Percentiles rank a stretch among this genome's conserved stretches.
Conservation (phyloP, 2,329 filamentous ascomycete genomes). For the Alternaria rosae region DNA sequence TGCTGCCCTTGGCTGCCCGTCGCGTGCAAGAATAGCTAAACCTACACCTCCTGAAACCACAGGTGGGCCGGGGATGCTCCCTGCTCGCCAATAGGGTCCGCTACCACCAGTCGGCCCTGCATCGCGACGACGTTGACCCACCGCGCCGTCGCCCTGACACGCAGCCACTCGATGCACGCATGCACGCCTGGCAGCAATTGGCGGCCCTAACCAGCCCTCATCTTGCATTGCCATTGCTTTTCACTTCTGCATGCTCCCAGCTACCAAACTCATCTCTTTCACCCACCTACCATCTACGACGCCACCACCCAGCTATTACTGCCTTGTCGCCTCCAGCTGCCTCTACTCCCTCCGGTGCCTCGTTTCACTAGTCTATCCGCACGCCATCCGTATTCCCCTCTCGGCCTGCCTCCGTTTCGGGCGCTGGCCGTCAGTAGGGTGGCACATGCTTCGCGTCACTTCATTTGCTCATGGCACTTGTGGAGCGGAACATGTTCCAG, state of each 20-base stretch:
- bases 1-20: background rate
- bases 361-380: constrained; percentile 23
- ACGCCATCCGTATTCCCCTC: constrained; percentile 15
- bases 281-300: background rate
- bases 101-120: constrained; percentile 28
- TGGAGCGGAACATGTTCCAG: constrained; percentile 23
- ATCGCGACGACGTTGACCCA: constrained; percentile 28
- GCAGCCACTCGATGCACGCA: constrained; percentile 3
- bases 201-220: constrained; percentile 1
- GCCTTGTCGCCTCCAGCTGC: background rate
- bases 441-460: constrained; percentile 26
- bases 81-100: constrained; percentile 26
- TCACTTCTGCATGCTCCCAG: background rate
- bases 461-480: constrained; percentile 24
- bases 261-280: background rate
- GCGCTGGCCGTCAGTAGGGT: constrained; percentile 24
- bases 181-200: constrained; percentile 8
- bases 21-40: constrained; percentile 23
- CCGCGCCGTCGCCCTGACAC: constrained; percentile 18
- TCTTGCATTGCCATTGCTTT: constrained; percentile 2
- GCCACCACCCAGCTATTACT: background rate
- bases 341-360: constrained; percentile 11
- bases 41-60: constrained; percentile 32
- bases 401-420: constrained; percentile 28
- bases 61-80: constrained; percentile 23